Evolutionary conservation across 257 asterid genomes (phyloP).

Genomic region (Forsythia viridissima): DNA sequence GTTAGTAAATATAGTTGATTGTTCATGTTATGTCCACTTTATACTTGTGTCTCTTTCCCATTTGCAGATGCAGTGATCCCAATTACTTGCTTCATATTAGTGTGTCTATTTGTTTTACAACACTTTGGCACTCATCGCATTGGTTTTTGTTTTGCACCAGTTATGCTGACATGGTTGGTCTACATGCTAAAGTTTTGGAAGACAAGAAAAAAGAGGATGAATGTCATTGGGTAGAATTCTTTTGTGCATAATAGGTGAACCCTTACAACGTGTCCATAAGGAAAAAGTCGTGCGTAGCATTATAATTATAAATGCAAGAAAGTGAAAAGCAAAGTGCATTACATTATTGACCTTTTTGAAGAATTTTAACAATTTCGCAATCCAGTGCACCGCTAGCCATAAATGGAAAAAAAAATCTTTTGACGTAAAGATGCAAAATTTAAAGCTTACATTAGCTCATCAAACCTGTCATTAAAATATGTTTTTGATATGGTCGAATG

Average conservation of each 20-base stretch:
- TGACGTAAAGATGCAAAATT: neutral
- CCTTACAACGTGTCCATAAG: neutral
- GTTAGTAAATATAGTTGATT: neutral
- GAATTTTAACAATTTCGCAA: neutral
- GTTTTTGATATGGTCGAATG: neutral
- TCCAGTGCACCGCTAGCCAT: neutral
- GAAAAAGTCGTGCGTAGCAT: neutral
- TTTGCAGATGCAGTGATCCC: slow-evolving; percentile 95
- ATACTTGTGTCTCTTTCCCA: slow-evolving; percentile 4
- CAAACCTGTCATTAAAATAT: neutral
- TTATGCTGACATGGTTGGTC: slow-evolving; percentile 75
- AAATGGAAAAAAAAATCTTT: neutral
- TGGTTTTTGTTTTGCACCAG: slow-evolving; percentile 86
- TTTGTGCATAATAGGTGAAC: slow-evolving; percentile 88
- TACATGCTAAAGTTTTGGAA: slow-evolving; percentile 86
- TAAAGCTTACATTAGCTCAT: neutral
- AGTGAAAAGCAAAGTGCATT: neutral
- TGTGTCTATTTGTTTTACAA: slow-evolving; percentile 90
- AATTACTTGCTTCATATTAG: slow-evolving; percentile 88
- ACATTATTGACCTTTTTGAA: neutral
- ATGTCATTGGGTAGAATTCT: slow-evolving; percentile 98
- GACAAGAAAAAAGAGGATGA: slow-evolving; percentile 92
- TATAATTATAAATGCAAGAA: neutral
- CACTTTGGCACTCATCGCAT: slow-evolving; percentile 95
- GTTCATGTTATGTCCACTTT: neutral